Percentiles rank a stretch among this genome's conserved stretches.
Evolutionary conservation across 2,329 filamentous ascomycete genomes (phyloP).

Genomic region (Aureobasidium leucospermi): DNA sequence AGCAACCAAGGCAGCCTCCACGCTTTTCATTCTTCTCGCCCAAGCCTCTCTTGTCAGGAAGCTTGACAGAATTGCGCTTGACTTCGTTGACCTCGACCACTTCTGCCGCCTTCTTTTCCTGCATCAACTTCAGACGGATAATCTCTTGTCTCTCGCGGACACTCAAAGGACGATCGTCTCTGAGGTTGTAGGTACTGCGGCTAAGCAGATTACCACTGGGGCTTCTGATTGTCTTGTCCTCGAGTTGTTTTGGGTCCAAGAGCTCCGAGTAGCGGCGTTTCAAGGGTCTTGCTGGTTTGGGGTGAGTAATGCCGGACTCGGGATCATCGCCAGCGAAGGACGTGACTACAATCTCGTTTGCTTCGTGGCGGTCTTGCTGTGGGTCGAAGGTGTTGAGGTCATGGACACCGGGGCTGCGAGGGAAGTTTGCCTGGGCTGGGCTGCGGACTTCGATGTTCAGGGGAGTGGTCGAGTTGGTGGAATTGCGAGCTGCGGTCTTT

Average conservation of each 20-base stretch:
- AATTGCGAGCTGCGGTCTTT: background rate
- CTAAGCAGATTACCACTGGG: constrained; percentile 27
- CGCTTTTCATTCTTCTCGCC: background rate
- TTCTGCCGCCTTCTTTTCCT: background rate
- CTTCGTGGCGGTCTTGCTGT: background rate
- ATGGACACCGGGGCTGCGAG: background rate
- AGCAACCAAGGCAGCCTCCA: background rate
- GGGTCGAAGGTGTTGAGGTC: background rate
- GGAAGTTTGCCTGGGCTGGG: background rate
- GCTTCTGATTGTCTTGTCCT: constrained; percentile 21
- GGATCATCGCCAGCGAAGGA: background rate
- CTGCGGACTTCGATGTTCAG: background rate
- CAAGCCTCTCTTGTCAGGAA: background rate
- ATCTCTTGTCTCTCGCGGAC: constrained; percentile 31
- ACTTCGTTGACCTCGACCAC: background rate
- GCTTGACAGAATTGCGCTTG: background rate
- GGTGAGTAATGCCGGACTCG: constrained; percentile 18
- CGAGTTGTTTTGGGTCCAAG: constrained; percentile 23
- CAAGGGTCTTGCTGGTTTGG: constrained; percentile 18
- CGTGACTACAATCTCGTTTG: background rate
- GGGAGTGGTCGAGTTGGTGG: background rate
- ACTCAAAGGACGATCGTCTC: constrained; percentile 26
- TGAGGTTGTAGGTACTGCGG: constrained; percentile 20
- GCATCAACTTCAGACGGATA: constrained; percentile 18
- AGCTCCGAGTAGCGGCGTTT: constrained; percentile 23